A percentile compares a stretch with the other conserved stretches of the same genome.
Evolutionary conservation across 1,139 yeast genomes (phyloP).

Genomic region (Kodamaea ohmeri): DNA sequence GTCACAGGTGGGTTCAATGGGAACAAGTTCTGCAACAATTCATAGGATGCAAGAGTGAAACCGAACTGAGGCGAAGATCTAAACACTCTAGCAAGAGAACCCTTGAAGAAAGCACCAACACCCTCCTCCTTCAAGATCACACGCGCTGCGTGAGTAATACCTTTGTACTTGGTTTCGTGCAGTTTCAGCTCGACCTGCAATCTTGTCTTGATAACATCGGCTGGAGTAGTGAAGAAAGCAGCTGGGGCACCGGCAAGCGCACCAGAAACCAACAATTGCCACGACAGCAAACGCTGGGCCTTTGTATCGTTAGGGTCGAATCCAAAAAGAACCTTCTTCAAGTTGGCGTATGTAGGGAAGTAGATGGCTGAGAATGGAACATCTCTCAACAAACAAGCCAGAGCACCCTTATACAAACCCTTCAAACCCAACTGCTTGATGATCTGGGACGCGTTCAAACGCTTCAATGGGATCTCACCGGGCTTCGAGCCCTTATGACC

Average conservation of each 20-base stretch:
- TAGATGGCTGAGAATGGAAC: conserved; percentile 97
- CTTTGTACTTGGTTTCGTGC: conserved; percentile 75
- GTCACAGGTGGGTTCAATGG: conserved; percentile 49
- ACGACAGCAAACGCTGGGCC: conserved; percentile 60
- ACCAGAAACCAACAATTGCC: conserved; percentile 85
- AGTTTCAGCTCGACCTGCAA: conserved; percentile 80
- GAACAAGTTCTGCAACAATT: conserved; percentile 57
- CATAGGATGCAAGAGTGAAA: conserved; percentile 94
- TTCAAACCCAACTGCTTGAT: conserved; percentile 74
- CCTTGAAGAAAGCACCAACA: conserved; percentile 81
- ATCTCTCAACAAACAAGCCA: conserved; percentile 90
- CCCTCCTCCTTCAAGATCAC: conserved; percentile 80
- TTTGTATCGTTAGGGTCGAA: conserved; percentile 67
- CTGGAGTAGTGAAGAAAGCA: conserved; percentile 93
- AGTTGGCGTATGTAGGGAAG: conserved; percentile 95
- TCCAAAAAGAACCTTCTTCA: conserved; percentile 76
- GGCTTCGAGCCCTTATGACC: conserved; percentile 47
- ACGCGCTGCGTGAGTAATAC: conserved; percentile 72
- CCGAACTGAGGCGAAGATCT: conserved; percentile 98
- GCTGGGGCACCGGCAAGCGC: conserved; percentile 98
- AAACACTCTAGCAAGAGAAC: conserved; percentile 91
- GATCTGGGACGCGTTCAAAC: conserved; percentile 65
- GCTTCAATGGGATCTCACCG: conserved; percentile 48
- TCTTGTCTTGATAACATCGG: conserved; percentile 94
- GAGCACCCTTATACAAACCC: conserved; percentile 89